Evolutionary conservation across 2,329 filamentous ascomycete species (phyloP).

Genomic region (Salinomyces thailandicus): DNA sequence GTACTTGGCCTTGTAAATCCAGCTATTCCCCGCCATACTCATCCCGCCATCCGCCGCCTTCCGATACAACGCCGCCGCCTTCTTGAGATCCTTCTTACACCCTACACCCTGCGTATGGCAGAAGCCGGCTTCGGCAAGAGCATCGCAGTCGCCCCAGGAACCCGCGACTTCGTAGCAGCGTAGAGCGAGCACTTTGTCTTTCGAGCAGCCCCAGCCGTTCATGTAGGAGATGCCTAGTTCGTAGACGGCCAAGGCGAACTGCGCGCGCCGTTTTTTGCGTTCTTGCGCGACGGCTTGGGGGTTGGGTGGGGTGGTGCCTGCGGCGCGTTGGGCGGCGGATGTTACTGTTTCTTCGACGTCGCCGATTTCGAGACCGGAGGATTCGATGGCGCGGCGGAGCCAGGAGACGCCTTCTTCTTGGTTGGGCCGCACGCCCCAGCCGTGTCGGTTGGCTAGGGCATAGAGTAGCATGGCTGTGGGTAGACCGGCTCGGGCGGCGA

Average conservation of each 20-base stretch:
- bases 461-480: slow-evolving; percentile 95
- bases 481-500: slow-evolving; percentile 75
- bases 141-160: slow-evolving; percentile 90
- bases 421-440: slow-evolving; percentile 94
- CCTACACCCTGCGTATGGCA: slow-evolving; percentile 91
- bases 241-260: slow-evolving; percentile 92
- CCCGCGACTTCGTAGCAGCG: slow-evolving; percentile 95
- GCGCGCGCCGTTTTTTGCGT: slow-evolving; percentile 74
- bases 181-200: slow-evolving; percentile 78
- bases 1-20: slow-evolving; percentile 97
- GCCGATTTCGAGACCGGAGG: slow-evolving; percentile 72
- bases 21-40: slow-evolving; percentile 97
- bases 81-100: slow-evolving; percentile 92
- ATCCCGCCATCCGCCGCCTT: slow-evolving; percentile 86
- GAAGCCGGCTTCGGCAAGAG: slow-evolving; percentile 85
- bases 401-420: slow-evolving; percentile 82
- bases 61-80: slow-evolving; percentile 82
- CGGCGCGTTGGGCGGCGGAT: slow-evolving; percentile 24
- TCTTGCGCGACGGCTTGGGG: slow-evolving; percentile 49
- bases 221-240: slow-evolving; percentile 94
- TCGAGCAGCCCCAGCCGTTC: slow-evolving; percentile 95
- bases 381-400: slow-evolving; percentile 84
- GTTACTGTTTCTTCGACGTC: slow-evolving; percentile 30
- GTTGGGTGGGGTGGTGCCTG: slow-evolving; percentile 33
- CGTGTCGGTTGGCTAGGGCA: slow-evolving; percentile 86